Conservation (phyloP, 306 rosid species). For the Sophora flavescens region DNA sequence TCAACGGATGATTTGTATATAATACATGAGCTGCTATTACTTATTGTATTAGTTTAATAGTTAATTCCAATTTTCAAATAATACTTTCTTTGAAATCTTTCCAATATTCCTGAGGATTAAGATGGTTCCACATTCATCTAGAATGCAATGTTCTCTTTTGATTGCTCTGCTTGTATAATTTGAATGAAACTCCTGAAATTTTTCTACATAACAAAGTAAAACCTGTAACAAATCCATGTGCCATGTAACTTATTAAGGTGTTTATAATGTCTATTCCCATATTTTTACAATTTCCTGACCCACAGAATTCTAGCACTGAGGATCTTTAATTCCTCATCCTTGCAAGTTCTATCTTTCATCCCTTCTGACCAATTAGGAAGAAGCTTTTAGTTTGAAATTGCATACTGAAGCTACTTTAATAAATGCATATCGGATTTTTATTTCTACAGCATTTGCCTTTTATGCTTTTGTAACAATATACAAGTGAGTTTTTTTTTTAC, state of each 20-base stretch:
- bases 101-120: background rate
- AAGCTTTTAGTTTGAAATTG: background rate
- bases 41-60: background rate
- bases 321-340: no score
- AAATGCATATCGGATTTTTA: background rate
- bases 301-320: background rate
- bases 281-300: background rate
- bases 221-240: background rate
- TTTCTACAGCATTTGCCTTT: background rate
- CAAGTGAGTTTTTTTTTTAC: background rate
- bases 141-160: background rate
- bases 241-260: background rate
- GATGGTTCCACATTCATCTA: background rate
- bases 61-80: background rate
- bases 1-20: background rate
- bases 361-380: background rate
- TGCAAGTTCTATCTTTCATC: background rate
- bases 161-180: background rate
- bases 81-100: background rate
- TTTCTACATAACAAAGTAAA: background rate
- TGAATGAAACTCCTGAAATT: background rate
- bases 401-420: background rate
- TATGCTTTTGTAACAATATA: background rate
- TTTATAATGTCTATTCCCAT: background rate
- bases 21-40: background rate